Base-by-base conservation (phyloP, 768 basidiomycete genomes). In the Auriscalpium orientale region DNA sequence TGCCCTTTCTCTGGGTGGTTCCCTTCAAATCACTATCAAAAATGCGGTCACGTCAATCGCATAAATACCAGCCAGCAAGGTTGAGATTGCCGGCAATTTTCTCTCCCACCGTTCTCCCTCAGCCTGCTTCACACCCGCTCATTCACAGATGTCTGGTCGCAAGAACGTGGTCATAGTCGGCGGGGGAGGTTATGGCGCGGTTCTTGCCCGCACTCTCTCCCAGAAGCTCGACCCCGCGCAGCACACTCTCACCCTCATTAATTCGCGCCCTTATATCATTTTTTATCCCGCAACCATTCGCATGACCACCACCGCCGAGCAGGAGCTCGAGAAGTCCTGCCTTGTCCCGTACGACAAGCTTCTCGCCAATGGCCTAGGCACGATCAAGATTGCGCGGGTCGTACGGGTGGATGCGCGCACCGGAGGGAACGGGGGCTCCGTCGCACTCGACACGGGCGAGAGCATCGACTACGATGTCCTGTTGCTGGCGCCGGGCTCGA, bases 191-290 rank as follows among this genome's bases (percentile, higher is more conserved):
- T 76, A 74, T 1, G 85, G 85, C 12, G 68, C 71, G 28, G 59
- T 71, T 11, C 58, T 78, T 49, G 76, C 76, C 2, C 74, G 75
- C 28, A 65, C 64, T 2, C 80, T 88, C 56, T 78, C 82, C 2
- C 65, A 71, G 13, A 75, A 73, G 46, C 75, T 87, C 59, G 73
- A 81, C 65, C 55, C 75, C 0, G 64, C 70, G 9, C 72, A 72
- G 38, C 76, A 79, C 67, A 74, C 75, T 56, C 64, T 89, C 56
- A 68, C 81, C 55, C 76, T 89, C 59, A 70, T 89, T 58, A 78
- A 74, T 46, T 65, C 77, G 0, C 76, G 77, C 1, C 72, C 81
- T 2, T 83, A 77, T 64, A 73, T 72, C 57, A 65, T 82, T 6
- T 68, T 78, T 59, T 73, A 80, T 16, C 71, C 80, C 12, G 77